Evolutionary conservation across 495 filamentous ascomycete species (phyloP), one percentile per base, ranked within the genome.

Genomic region (Daldinia decipiens): DNA sequence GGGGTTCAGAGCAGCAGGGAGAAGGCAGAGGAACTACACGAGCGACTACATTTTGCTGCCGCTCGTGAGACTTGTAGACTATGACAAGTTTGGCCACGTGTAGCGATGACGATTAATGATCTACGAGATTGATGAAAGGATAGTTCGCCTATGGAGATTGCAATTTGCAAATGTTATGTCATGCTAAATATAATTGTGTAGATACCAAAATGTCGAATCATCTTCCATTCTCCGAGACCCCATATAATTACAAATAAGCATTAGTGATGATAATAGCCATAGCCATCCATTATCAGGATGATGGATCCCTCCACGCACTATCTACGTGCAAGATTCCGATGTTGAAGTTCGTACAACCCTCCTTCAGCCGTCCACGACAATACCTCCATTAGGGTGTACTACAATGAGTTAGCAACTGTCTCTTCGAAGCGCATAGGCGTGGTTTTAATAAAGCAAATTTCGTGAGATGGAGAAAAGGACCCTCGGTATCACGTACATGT

Each of bases 361-460:
- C 26, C 13, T 39, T 59, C 36, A 67, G 21, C 56, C 43, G n/a
- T 67, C 53, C 34, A 53, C 45, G 32, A 67, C 34, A 54, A 67
- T 54, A 39, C 56, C 45, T 53, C 64, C 45, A 56, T 59, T 59
- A 1, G 34, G 43, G 54, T 87, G 87, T 65, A 88, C 53, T 56
- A 34, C 6, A 12, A 56, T 19, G 9, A 34, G 53, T 56, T 36
- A 36, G 17, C 27, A 11, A 36, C 36, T 12, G 4, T 31, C 7
- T 56, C 17, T 56, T 34, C 27, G 4, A 36, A 55, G 6, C 15
- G 8, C 15, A 55, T 8, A 34, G 3, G 32, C 32, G 27, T 53
- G 12, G n/a, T 0, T 34, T 34, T 19, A 0, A 19, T 19, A 6
- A 19, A 15, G 27, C n/a, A 34, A 17, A 55, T 9, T n/a, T 12